A percentile compares a stretch with the other conserved stretches of the same genome.
These are phyloP conservation scores for Pistacia integerrima DNA, from an alignment of 345 rosid genomes.

Conservation along the genomic window DNA sequence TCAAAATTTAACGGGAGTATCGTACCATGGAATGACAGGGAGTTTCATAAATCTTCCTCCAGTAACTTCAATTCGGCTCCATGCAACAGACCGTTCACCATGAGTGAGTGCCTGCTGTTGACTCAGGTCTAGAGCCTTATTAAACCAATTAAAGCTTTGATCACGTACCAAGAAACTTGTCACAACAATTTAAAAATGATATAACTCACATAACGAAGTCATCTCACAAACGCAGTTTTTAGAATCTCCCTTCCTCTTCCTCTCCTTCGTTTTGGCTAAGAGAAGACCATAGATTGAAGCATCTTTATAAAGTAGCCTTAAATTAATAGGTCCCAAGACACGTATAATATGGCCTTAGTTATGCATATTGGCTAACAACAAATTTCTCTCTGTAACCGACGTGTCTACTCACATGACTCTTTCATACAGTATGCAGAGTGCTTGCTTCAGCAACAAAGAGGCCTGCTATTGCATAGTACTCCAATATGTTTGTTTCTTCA, in stretches of 20 bases:
- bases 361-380: background rate
- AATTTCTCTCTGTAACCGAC: too few species aligned
- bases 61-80: conserved; percentile 9
- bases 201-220: background rate
- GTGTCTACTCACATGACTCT: too few species aligned
- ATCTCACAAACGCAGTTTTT: background rate
- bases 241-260: background rate
- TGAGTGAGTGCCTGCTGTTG: conserved; percentile 12
- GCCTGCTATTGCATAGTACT: background rate
- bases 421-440: too few species aligned
- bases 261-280: background rate
- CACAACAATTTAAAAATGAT: background rate
- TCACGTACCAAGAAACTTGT: background rate
- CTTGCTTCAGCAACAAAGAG: too few species aligned
- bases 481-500: background rate
- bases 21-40: conserved; percentile 14
- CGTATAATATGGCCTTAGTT: background rate
- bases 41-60: conserved; percentile 17
- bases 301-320: too few species aligned
- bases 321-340: background rate
- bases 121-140: conserved; percentile 8
- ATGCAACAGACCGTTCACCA: conserved; percentile 10
- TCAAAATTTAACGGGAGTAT: conserved; percentile 2
- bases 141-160: background rate
- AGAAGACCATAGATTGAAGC: background rate